These are phyloP conservation scores for Coleophoma cylindrospora DNA, from an alignment of 2,329 filamentous ascomycete species.

Conservation along the genomic window DNA sequence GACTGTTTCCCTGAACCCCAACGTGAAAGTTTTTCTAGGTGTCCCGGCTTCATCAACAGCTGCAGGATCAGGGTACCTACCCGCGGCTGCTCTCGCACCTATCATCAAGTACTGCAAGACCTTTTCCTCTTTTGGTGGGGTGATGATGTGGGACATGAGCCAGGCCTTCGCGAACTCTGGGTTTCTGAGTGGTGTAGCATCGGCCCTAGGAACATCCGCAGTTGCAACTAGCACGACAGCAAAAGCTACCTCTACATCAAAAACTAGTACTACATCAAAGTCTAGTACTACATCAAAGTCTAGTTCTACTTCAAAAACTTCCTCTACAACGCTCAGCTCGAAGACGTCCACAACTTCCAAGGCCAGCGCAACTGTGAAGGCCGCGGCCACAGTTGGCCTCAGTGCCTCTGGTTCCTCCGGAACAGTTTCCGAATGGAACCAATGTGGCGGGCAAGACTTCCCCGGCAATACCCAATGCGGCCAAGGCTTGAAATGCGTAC, in stretches of 20 bases:
- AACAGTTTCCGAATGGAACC: background rate
- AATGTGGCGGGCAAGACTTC: background rate
- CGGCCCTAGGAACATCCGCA: background rate
- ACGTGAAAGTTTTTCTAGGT: conserved; percentile 58
- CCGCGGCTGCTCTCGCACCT: conserved; percentile 37
- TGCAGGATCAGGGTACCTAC: conserved; percentile 52
- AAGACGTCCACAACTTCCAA: too few species aligned
- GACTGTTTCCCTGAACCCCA: conserved; percentile 47
- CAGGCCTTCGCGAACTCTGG: conserved; percentile 54
- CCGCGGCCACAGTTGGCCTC: too few species aligned
- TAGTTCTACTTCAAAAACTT: background rate
- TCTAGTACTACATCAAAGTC: background rate
- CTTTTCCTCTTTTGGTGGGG: conserved; percentile 58
- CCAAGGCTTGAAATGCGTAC: background rate
- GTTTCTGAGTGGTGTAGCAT: conserved; percentile 43
- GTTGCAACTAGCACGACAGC: background rate
- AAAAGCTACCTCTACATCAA: background rate
- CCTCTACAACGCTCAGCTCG: background rate
- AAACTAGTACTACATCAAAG: background rate
- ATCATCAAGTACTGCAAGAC: conserved; percentile 48
- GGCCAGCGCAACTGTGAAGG: too few species aligned
- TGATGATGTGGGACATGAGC: conserved; percentile 66
- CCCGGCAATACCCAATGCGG: background rate
- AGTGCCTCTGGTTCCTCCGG: too few species aligned
- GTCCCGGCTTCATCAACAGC: conserved; percentile 41